Conservation (phyloP, 2,329 filamentous ascomycete genomes). For the Herpotrichia juniperi region DNA sequence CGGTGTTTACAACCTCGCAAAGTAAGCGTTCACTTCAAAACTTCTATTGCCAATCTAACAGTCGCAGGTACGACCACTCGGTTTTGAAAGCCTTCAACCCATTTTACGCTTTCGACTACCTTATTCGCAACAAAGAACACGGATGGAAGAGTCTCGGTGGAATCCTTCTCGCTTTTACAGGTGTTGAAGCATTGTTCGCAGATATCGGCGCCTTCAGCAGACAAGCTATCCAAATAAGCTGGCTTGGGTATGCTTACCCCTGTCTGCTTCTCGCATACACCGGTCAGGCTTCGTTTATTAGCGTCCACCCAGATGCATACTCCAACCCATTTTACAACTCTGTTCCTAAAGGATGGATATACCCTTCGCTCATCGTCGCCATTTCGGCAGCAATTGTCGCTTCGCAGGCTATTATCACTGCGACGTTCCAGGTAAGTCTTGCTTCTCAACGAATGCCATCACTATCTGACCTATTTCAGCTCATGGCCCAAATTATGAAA, state of each 20-base stretch:
- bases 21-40: constrained; percentile 14
- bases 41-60: constrained; percentile 13
- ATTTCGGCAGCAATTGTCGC: constrained; percentile 76
- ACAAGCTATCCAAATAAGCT: constrained; percentile 72
- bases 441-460: neutral
- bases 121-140: constrained; percentile 63
- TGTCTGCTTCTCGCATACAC: constrained; percentile 71
- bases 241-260: constrained; percentile 72
- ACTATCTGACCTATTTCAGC: constrained; percentile 31
- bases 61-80: constrained; percentile 49
- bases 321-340: constrained; percentile 77
- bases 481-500: constrained; percentile 75
- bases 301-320: constrained; percentile 63
- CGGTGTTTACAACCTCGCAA: constrained; percentile 62
- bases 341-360: constrained; percentile 70
- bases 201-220: constrained; percentile 77
- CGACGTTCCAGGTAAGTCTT: constrained; percentile 66
- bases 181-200: constrained; percentile 78
- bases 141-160: constrained; percentile 73
- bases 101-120: constrained; percentile 65
- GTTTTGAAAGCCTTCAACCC: constrained; percentile 61
- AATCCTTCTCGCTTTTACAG: constrained; percentile 75
- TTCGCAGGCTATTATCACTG: constrained; percentile 79
- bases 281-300: constrained; percentile 78
- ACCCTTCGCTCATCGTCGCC: constrained; percentile 71